Evolutionary conservation across 148 eudicot genomes (phyloP).

Genomic region (Persicaria tinctoria): DNA sequence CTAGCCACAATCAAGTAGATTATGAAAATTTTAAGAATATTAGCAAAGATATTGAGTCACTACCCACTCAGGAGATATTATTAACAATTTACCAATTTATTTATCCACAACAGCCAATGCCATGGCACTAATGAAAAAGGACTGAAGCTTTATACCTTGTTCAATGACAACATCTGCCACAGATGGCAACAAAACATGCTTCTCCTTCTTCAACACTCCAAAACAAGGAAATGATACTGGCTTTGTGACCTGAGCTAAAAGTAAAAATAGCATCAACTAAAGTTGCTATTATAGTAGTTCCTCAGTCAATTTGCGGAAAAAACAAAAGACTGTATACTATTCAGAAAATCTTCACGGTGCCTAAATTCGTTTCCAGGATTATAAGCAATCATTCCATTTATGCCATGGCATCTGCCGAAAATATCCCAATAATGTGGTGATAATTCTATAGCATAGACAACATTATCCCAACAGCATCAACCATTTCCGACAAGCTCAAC

Average conservation of each 20-base stretch:
- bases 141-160: slow-evolving; percentile 49
- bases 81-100: not conserved
- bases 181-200: slow-evolving; percentile 64
- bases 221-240: slow-evolving; percentile 80
- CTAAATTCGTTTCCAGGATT: not conserved
- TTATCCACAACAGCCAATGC: not conserved
- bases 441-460: not conserved
- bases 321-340: not conserved
- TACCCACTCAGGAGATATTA: not conserved
- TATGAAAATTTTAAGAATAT: not conserved
- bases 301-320: not conserved
- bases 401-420: not conserved
- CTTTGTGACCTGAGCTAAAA: slow-evolving; percentile 43
- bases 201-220: slow-evolving; percentile 78
- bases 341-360: not conserved
- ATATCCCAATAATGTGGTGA: not conserved
- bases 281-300: not conserved
- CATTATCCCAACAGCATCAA: not conserved
- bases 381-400: not conserved
- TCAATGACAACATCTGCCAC: slow-evolving; percentile 80
- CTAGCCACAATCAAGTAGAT: not conserved
- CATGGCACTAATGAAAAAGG: slow-evolving; percentile 1
- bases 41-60: not conserved
- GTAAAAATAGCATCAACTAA: not conserved
- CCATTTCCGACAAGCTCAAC: not conserved